Base-by-base conservation (phyloP, 1,284 basidiomycete genomes). In the Pholiota adiposa region DNA sequence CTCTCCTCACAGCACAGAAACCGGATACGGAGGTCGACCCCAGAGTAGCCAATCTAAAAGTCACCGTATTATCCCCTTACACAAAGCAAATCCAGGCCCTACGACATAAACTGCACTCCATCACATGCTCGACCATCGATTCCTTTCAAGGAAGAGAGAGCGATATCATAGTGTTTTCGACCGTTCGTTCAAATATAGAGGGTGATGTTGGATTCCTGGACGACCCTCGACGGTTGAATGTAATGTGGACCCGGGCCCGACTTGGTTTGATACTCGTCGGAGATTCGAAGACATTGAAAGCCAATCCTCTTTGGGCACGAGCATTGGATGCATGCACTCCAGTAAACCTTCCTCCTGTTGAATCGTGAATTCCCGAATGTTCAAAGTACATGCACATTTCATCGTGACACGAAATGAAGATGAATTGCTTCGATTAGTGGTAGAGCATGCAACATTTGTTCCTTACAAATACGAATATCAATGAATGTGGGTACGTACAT, bases 81-180 rank as follows among this genome's bases (percentile, higher is more conserved):
- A 75, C 79, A 14, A 82, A 83, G 54, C 86, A 88, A 61, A 76
- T 83, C 12, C 72, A 77, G 49, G 71, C 77, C 0, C 72, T 88
- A 3, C 75, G 77, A 19, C 69, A 75, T 23, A 71, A 69, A 1
- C 71, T 84, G 0, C 77, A 82, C 0, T 69, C 73, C 16, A 72
- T 81, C 54, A 73, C 79, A 18, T 80, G 79, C 46, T 84, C 82
- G 55, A 91, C 88, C 0, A 83, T 91, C 60, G 89, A 91, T 65
- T 86, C 87, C 0, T 93, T 91, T 69, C 90, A 93, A 69, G 90
- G 91, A 2, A 77, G 89, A 38, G 90, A 93, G 69, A 87, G 86
- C 67, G 86, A 88, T 54, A 79, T 90, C 31, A 81, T 92, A 60
- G 78, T 93, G 44, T 88, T 92, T 66, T 86, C 87, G 0, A 86